phyloP scores from a whole-genome alignment of 257 asterid genomes.

The Przewalskia tangutica region DNA sequence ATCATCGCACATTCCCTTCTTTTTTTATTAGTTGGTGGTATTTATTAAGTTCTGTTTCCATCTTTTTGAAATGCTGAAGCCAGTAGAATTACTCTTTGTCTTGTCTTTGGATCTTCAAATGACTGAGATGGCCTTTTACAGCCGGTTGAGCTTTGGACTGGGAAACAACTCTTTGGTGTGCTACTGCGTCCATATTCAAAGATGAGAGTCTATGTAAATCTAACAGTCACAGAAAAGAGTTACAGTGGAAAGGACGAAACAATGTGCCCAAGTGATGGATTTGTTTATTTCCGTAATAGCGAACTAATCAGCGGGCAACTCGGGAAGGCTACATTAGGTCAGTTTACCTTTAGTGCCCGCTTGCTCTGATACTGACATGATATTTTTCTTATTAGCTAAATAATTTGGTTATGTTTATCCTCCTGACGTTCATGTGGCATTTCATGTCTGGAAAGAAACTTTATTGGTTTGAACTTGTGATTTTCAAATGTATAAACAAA shows the following conservation, averaged over 20 bases:
- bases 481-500: neutral
- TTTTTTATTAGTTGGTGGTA: neutral
- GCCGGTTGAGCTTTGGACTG: slow-evolving; percentile 98
- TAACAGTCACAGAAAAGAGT: slow-evolving; percentile 69
- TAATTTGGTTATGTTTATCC: neutral
- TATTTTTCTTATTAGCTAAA: neutral
- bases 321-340: slow-evolving; percentile 95
- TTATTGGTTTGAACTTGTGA: neutral
- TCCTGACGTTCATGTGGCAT: neutral
- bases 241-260: slow-evolving; percentile 44
- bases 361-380: neutral
- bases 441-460: neutral
- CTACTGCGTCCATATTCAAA: slow-evolving; percentile 72
- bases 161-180: slow-evolving; percentile 76
- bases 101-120: slow-evolving; percentile 1
- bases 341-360: slow-evolving; percentile 8
- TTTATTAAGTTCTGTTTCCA: neutral
- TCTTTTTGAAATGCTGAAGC: neutral
- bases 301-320: slow-evolving; percentile 94
- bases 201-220: slow-evolving; percentile 73
- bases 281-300: slow-evolving; percentile 83
- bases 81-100: neutral
- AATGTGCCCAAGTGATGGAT: slow-evolving; percentile 86
- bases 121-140: slow-evolving; percentile 21
- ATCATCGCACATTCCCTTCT: neutral